Conservation (phyloP, 1,284 basidiomycete species). For the Cerioporus squamosus region DNA sequence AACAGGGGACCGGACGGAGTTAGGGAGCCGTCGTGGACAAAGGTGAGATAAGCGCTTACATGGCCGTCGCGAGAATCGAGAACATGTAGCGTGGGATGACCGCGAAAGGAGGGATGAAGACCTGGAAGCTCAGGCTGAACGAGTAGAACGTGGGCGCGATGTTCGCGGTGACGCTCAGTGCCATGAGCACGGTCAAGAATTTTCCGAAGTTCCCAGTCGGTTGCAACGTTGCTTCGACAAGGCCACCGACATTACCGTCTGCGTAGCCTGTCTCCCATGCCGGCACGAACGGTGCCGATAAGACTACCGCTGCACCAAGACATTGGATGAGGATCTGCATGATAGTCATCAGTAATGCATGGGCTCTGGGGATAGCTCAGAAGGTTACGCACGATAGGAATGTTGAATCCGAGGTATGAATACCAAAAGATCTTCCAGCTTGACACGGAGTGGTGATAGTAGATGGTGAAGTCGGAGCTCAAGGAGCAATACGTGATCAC, state of each 20-base stretch:
- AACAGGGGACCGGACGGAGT: not conserved
- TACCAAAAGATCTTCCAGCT: slow-evolving; percentile 74
- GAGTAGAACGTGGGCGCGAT: slow-evolving; percentile 87
- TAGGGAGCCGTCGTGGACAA: not conserved
- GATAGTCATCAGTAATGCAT: not conserved
- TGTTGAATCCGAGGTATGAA: slow-evolving; percentile 75
- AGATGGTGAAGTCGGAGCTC: slow-evolving; percentile 76
- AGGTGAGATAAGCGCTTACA: slow-evolving; percentile 51
- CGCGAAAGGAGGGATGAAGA: slow-evolving; percentile 71
- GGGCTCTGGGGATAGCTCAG: not conserved
- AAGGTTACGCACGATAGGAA: slow-evolving; percentile 60
- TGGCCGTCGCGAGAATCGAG: slow-evolving; percentile 79
- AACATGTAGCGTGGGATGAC: slow-evolving; percentile 86
- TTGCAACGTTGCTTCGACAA: slow-evolving; percentile 76
- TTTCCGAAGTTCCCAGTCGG: slow-evolving; percentile 80
- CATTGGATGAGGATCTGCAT: slow-evolving; percentile 64
- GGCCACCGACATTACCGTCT: slow-evolving; percentile 68
- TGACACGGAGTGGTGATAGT: slow-evolving; percentile 60
- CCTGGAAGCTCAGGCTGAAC: slow-evolving; percentile 82
- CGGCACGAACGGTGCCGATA: slow-evolving; percentile 64
- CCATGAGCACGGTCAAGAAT: slow-evolving; percentile 85
- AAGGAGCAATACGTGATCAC: slow-evolving; percentile 70
- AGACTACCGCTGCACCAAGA: slow-evolving; percentile 75
- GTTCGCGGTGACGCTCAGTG: slow-evolving; percentile 83
- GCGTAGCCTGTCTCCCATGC: slow-evolving; percentile 70